Evolutionary conservation across 1,284 basidiomycete species (phyloP).

Genomic region (Heterobasidion occidentale): DNA sequence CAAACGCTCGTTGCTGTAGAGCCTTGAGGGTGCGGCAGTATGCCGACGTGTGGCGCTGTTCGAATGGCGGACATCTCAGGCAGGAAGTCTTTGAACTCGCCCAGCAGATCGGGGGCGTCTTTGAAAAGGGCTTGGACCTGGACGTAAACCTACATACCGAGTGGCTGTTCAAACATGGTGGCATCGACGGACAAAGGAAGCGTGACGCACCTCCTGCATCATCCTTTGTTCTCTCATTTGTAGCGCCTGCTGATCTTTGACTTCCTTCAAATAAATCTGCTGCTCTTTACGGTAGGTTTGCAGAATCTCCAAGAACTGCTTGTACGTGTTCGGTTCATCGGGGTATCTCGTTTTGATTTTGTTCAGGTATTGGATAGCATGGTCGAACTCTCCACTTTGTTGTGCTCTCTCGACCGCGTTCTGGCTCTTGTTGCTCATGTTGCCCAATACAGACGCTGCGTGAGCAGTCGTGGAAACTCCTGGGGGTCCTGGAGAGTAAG

Average conservation of each 20-base stretch:
- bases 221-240: conserved; percentile 55
- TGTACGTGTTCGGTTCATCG: conserved; percentile 94
- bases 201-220: conserved; percentile 67
- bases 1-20: conserved; percentile 21
- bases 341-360: conserved; percentile 95
- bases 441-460: conserved; percentile 13
- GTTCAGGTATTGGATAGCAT: conserved; percentile 97
- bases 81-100: conserved; percentile 95
- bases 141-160: conserved; percentile 65
- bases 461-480: conserved; percentile 15
- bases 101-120: conserved; percentile 86
- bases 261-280: conserved; percentile 1
- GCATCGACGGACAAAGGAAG: not conserved
- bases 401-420: conserved; percentile 28
- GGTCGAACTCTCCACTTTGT: conserved; percentile 80
- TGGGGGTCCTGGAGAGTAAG: conserved; percentile 18
- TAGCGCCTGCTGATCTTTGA: conserved; percentile 9
- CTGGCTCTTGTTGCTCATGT: conserved; percentile 15
- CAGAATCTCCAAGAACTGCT: conserved; percentile 95
- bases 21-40: conserved; percentile 36
- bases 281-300: conserved; percentile 91
- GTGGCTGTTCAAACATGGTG: not conserved
- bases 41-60: conserved; percentile 26
- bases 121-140: conserved; percentile 93
- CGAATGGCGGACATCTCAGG: conserved; percentile 52